Evolutionary conservation across 768 basidiomycete species (phyloP).

Genomic region (Mycena pura): DNA sequence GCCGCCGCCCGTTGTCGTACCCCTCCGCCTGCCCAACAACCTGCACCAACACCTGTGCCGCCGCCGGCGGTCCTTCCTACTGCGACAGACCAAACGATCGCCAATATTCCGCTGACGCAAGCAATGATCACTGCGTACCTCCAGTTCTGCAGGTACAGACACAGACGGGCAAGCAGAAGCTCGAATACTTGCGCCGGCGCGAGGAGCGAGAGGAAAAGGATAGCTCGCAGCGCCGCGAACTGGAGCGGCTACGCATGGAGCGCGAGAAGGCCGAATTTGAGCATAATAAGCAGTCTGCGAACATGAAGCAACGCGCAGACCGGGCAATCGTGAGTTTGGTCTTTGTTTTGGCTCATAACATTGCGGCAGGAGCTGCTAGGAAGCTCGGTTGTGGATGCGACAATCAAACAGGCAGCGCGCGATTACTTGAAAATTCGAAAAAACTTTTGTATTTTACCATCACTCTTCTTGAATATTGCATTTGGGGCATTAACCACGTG

Average conservation of each 20-base stretch:
- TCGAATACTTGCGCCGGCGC: slow-evolving; percentile 69
- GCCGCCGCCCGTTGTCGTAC: slow-evolving; percentile 7
- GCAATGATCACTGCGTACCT: slow-evolving; percentile 61
- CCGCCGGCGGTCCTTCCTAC: slow-evolving; percentile 19
- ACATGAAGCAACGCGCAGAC: slow-evolving; percentile 66
- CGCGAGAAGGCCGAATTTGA: slow-evolving; percentile 65
- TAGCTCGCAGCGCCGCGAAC: slow-evolving; percentile 54
- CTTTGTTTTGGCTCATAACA: neutral
- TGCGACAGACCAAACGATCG: slow-evolving; percentile 45
- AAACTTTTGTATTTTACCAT: too few relatives aligned
- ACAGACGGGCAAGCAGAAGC: slow-evolving; percentile 72
- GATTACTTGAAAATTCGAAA: slow-evolving; percentile 80
- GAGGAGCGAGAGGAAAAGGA: slow-evolving; percentile 77
- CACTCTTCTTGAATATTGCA: too few relatives aligned
- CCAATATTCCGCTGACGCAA: slow-evolving; percentile 62
- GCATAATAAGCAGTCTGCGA: slow-evolving; percentile 54
- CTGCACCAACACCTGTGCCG: slow-evolving; percentile 36
- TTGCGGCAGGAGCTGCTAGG: slow-evolving; percentile 62
- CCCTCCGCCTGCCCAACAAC: slow-evolving; percentile 42
- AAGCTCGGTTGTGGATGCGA: slow-evolving; percentile 63
- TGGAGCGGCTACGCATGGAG: slow-evolving; percentile 60
- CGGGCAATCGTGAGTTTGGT: slow-evolving; percentile 60
- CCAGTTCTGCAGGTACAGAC: slow-evolving; percentile 71
- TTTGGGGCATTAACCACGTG: too few relatives aligned
- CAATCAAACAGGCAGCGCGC: slow-evolving; percentile 68